Base-by-base conservation (phyloP, 805 yeast genomes). In the Nakazawaea laoshanensis region DNA sequence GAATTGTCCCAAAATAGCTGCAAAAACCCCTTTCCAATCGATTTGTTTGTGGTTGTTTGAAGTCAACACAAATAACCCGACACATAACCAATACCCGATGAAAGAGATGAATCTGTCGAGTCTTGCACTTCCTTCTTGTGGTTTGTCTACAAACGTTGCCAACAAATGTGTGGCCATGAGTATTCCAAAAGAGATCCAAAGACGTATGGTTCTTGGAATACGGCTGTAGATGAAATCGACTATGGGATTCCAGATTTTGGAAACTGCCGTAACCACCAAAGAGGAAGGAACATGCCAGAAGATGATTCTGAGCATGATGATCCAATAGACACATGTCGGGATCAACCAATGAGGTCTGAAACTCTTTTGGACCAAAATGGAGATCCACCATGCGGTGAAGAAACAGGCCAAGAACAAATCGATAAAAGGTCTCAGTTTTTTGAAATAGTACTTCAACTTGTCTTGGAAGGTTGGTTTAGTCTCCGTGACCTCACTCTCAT, bases 1-100 rank as follows among this genome's bases (percentile, higher is more conserved):
- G 46, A 57, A 75, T 50, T 75, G 81, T 60, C 70, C 65, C 48
- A 75, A 63, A 57, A 69, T 59, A 25, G 80, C 81, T 20, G 70
- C 67, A 40, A 70, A 67, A 17, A 75, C 78, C 4, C 79, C 70
- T 42, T 69, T 64, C 78, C 80, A 75, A 35, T 63, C 58, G 42
- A 75, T 59, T 33, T 52, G 57, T 17, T 47, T 33, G 42, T 72
- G 55, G 48, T 69, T 58, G 23, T 55, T 56, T 9, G 77, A 68
- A 22, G 77, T 61, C 25, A 53, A 32, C 38, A 50, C 73, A 33
- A 75, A 59, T 1, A 57, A 56, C 20, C 50, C 43, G 24, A 73
- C 43, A 13, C 76, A 61, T 19, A 74, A 68, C 21, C 67, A 45
- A 32, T 65, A 52, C 1, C 82, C 82, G 32, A 71, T 61, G 43